These are phyloP conservation scores for Tuber aestivum DNA, from an alignment of 495 filamentous ascomycete species.

Conservation along the genomic window DNA sequence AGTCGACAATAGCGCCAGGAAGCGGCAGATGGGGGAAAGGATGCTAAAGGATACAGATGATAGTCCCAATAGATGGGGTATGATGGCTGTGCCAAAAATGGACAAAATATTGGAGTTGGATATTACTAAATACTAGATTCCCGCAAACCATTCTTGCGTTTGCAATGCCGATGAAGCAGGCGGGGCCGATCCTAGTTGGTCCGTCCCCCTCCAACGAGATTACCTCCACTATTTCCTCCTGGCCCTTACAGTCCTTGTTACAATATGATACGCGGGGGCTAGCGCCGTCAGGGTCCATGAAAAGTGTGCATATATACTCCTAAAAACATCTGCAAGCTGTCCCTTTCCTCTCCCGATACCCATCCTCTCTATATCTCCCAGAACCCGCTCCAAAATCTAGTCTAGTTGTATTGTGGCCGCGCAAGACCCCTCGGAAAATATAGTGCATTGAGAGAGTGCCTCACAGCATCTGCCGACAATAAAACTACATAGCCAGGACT, in stretches of 20 bases:
- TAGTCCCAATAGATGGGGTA: conserved; percentile 53
- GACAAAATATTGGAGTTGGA: conserved; percentile 47
- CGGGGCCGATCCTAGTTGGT: conserved; percentile 51
- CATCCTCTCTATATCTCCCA: conserved; percentile 27
- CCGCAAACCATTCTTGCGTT: conserved; percentile 51
- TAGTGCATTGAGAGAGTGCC: conserved; percentile 45
- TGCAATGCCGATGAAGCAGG: conserved; percentile 50
- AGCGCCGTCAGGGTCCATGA: conserved; percentile 30
- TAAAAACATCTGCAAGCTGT: conserved; percentile 43
- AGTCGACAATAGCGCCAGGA: no score
- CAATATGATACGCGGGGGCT: neutral
- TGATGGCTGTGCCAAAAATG: conserved; percentile 48
- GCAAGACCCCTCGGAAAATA: conserved; percentile 42
- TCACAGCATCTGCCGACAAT: conserved; percentile 43
- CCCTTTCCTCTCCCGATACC: conserved; percentile 38
- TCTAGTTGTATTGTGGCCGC: conserved; percentile 46
- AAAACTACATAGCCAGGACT: conserved; percentile 54
- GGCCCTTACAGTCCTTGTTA: no score
- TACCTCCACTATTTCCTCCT: neutral
- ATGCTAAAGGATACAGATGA: conserved; percentile 17
- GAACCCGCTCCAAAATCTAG: conserved; percentile 47
- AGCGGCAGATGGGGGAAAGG: no score
- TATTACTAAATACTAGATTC: conserved; percentile 46
- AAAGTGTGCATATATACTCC: conserved; percentile 51
- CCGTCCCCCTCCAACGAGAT: neutral